Evolutionary conservation across 208 protist species (phyloP), one percentile per base, ranked within the genome.

Genomic region (Crithidia bombi): DNA sequence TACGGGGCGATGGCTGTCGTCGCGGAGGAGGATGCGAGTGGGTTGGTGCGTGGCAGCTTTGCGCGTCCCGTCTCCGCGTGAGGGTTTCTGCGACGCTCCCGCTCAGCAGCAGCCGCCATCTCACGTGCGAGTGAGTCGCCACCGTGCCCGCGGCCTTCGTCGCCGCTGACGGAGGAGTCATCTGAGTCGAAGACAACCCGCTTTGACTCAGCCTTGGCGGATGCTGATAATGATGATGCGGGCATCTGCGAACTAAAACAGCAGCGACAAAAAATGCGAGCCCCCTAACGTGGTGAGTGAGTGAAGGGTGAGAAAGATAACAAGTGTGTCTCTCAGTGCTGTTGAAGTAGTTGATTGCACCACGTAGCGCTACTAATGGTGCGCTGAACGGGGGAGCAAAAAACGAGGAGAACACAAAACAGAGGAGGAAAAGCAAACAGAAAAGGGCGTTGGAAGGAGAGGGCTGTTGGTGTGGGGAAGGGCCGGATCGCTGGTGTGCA

Each of bases 51-150:
- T 5, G 68, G 81, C 44, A 46, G 41, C 74, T 79, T 82, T 9
- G 83, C 83, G 47, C 80, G 76, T 5, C 83, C 83, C 19, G 54
- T 56, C 35, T 86, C 76, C 0, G 84, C 86, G 70, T 96, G 91
- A 0, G 87, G 91, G 61, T 96, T 91, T 41, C 79, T 83, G 28
- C 75, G 67, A 23, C 64, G 56, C 66, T 91, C 79, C 4, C 82
- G 67, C 39, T 75, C 70, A 4, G 73, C 79, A 2, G 87, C 87
- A 6, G 63, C 55, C 9, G 78, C 75, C 69, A 95, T 78, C 41
- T 89, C 82, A 28, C 69, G 68, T 4, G 66, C 76, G 38, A 95
- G 78, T 19, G 55, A 25, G 49, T 73, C 58, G 4, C 52, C 69
- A 7, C 65, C 61, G 10, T 19, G 30, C 19, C 49, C 36, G 32